Conservation (phyloP, 1,139 yeast genomes). For the Geotrichum fermentans region DNA sequence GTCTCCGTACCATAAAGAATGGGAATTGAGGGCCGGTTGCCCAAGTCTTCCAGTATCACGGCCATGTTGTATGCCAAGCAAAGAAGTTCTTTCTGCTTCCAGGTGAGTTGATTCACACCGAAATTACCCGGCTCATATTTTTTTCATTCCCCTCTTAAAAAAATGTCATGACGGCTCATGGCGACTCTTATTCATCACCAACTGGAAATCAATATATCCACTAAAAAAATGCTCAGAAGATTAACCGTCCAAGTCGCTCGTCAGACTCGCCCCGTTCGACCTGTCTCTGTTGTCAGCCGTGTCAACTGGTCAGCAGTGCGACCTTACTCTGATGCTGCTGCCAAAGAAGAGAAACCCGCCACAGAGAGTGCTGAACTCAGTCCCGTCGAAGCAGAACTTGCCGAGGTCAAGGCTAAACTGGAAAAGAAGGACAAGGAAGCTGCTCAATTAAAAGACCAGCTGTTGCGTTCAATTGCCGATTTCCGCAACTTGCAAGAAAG, state of each 20-base stretch:
- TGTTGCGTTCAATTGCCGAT: conserved; percentile 82
- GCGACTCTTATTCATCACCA: too few species aligned
- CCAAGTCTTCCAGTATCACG: background rate
- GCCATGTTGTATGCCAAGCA: too few species aligned
- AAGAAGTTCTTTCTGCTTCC: background rate
- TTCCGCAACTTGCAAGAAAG: conserved; percentile 90
- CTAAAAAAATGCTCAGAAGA: conserved; percentile 14
- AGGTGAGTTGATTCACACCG: background rate
- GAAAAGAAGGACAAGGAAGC: conserved; percentile 70
- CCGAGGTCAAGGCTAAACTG: conserved; percentile 49
- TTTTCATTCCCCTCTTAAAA: too few species aligned
- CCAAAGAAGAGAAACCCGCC: conserved; percentile 25
- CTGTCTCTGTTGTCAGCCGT: conserved; percentile 1
- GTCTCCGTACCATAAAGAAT: conserved; percentile 89
- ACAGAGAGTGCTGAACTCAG: conserved; percentile 15
- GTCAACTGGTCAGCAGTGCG: conserved; percentile 1
- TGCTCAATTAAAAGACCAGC: conserved; percentile 77
- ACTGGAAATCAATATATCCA: too few species aligned
- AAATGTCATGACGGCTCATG: too few species aligned
- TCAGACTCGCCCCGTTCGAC: conserved; percentile 4
- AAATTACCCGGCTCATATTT: too few species aligned
- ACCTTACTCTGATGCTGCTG: conserved; percentile 7
- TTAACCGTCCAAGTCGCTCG: conserved; percentile 7
- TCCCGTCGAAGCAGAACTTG: conserved; percentile 25
- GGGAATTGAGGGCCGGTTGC: conserved; percentile 12